Evolutionary conservation across 1,284 basidiomycete genomes (phyloP), one percentile per base, ranked within the genome.

Genomic region (Apiotrichum laibachii): DNA sequence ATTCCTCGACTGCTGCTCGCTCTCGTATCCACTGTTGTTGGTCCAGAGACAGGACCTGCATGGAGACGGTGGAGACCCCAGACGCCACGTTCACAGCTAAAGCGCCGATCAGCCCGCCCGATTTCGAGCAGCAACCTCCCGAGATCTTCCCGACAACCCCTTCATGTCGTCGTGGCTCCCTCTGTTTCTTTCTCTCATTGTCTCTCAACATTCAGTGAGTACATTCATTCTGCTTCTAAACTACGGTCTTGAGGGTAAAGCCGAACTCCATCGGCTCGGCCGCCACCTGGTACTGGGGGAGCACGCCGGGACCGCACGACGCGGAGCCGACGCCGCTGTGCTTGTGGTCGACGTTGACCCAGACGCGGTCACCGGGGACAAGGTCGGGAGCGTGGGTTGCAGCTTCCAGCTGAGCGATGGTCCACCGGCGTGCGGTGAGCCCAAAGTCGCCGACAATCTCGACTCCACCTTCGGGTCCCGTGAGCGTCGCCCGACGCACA

Each of bases 371-470:
- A 12, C 61, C 47, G 1, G 62, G 21, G 39, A 37, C 50, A 13
- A 67, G 57, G 26, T 67, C 64, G 5, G 50, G 35, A 5, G 58
- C 61, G 50, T 66, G 64, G 8, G 39, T 52, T 4, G 66, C 66
- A 9, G 44, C 43, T 2, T 62, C 50, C 13, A 68, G 59, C 39
- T 62, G 50, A 13, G 60, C 60, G 18, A 47, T 55, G 5, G 64
- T 64, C 64, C 66, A 68, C 16, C 62, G 58, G 19, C 64, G 42
- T 3, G 58, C 62, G n/a, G 62, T 64, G 31, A 68, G 40, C 16
- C 40, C 39, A 31, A 52, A 52, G 19, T 12, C 31, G n/a, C 50
- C 50, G 15, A 43, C 50, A 11, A 33, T 31, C 9, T 40, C 40
- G 5, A 52, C 18, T 13, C 19, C 43, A 10, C 22, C 45, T 9